Evolutionary conservation across 2,329 filamentous ascomycete species (phyloP).

Genomic region (Aspergillus neoniger): DNA sequence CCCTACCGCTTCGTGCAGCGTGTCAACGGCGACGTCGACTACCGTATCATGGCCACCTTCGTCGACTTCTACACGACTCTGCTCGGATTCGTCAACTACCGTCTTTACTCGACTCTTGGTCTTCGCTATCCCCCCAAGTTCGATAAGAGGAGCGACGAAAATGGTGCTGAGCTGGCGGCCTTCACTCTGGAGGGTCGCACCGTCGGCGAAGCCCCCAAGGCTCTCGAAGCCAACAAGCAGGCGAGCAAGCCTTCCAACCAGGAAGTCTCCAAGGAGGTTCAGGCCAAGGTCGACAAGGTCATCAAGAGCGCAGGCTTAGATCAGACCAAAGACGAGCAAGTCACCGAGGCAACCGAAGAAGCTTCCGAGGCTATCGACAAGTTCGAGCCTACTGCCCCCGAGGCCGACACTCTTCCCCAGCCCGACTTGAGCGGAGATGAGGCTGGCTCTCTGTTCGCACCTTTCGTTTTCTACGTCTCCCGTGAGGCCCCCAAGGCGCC

Average conservation of each 20-base stretch:
- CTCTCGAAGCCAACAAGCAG: slow-evolving; percentile 57
- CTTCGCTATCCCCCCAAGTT: slow-evolving; percentile 96
- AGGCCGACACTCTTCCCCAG: slow-evolving; percentile 83
- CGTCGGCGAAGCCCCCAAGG: slow-evolving; percentile 50
- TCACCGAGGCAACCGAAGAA: slow-evolving; percentile 51
- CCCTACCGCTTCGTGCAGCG: slow-evolving; percentile 98
- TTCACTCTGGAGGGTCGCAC: slow-evolving; percentile 84
- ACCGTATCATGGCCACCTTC: slow-evolving; percentile 98
- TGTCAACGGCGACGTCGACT: slow-evolving; percentile 91
- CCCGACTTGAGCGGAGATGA: slow-evolving; percentile 68
- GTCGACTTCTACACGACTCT: slow-evolving; percentile 98
- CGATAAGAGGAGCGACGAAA: slow-evolving; percentile 80
- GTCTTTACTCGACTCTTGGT: slow-evolving; percentile 86
- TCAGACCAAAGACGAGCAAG: slow-evolving; percentile 46
- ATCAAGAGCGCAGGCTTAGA: slow-evolving; percentile 45
- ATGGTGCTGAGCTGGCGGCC: slow-evolving; percentile 84
- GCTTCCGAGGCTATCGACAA: slow-evolving; percentile 75
- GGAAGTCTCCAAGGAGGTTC: slow-evolving; percentile 69
- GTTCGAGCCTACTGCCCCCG: slow-evolving; percentile 80
- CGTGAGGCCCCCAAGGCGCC: slow-evolving; percentile 89
- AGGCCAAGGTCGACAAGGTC: slow-evolving; percentile 65
- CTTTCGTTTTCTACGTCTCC: slow-evolving; percentile 89
- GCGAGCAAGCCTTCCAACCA: slow-evolving; percentile 51
- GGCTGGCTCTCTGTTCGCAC: slow-evolving; percentile 75
- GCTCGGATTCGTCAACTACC: slow-evolving; percentile 92